phyloP scores from a whole-genome alignment of 768 basidiomycete species.

The Phylloporus scabripes region DNA sequence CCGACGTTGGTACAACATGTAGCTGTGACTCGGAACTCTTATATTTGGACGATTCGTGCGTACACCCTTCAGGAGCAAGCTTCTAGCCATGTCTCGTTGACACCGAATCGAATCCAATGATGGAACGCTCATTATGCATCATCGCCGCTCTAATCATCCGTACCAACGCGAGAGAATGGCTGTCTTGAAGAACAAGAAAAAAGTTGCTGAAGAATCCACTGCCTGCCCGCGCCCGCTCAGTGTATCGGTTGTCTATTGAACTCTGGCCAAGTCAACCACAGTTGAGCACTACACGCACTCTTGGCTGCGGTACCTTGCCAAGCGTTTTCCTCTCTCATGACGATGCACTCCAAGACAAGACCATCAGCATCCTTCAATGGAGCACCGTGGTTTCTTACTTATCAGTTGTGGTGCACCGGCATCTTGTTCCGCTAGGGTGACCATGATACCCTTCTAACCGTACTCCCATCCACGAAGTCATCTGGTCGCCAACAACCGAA shows the following conservation, averaged over 20 bases:
- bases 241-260: too few relatives aligned
- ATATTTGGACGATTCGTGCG: too few relatives aligned
- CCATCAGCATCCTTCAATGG: too few relatives aligned
- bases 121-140: too few relatives aligned
- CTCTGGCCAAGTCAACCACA: slow-evolving; percentile 5
- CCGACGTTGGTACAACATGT: too few relatives aligned
- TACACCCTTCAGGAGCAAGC: too few relatives aligned
- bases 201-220: neutral
- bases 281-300: slow-evolving; percentile 18
- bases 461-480: too few relatives aligned
- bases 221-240: neutral
- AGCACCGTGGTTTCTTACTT: slow-evolving; percentile 8
- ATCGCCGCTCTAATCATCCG: slow-evolving; percentile 11
- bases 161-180: slow-evolving; percentile 19
- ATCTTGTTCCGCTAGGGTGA: too few relatives aligned
- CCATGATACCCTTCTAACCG: neutral
- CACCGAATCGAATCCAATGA: too few relatives aligned
- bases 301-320: slow-evolving; percentile 26
- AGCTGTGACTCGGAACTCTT: too few relatives aligned
- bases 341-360: too few relatives aligned
- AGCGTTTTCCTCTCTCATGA: slow-evolving; percentile 18
- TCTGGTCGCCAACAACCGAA: neutral
- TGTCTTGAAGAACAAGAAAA: neutral
- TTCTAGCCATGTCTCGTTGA: too few relatives aligned
- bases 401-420: slow-evolving; percentile 1